Percentiles rank a stretch among this genome's conserved stretches.
Conservation (phyloP, 768 basidiomycete species). For the Panus rudis region DNA sequence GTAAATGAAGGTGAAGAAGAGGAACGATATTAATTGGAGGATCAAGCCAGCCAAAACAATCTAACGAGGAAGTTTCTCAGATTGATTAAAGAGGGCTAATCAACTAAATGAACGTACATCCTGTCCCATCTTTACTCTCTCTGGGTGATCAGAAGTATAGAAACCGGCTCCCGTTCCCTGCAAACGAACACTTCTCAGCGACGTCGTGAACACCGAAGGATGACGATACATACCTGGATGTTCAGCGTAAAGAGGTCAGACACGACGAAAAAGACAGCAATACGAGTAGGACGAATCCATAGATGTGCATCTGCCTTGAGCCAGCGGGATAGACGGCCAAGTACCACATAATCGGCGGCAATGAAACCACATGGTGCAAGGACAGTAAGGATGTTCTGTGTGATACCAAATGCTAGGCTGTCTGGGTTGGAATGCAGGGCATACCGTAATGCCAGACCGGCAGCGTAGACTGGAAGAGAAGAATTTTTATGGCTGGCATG, state of each 20-base stretch:
- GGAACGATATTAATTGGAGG: constrained; percentile 48
- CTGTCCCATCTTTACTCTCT: constrained; percentile 2
- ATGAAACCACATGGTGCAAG: constrained; percentile 72
- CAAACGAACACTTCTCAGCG: not conserved
- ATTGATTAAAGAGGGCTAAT: not conserved
- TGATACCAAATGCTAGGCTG: constrained; percentile 44
- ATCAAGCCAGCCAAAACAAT: constrained; percentile 51
- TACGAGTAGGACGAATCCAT: constrained; percentile 37
- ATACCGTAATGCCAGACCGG: constrained; percentile 52
- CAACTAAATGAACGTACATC: not conserved
- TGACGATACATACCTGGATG: constrained; percentile 40
- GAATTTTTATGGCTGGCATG: not conserved
- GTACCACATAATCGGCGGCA: constrained; percentile 58
- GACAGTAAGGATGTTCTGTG: constrained; percentile 53
- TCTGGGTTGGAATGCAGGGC: constrained; percentile 48
- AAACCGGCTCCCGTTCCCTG: constrained; percentile 45
- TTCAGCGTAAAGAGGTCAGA: constrained; percentile 63
- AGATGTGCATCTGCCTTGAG: constrained; percentile 42
- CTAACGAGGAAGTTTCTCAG: constrained; percentile 19
- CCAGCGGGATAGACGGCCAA: constrained; percentile 51
- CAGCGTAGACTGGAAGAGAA: constrained; percentile 38
- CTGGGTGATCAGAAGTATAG: constrained; percentile 26
- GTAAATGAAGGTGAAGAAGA: constrained; percentile 40
- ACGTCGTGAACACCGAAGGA: constrained; percentile 1
- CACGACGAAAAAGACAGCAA: constrained; percentile 53